Conservation (phyloP, 2,329 filamentous ascomycete species). For the Sporothrix variecibatus region DNA sequence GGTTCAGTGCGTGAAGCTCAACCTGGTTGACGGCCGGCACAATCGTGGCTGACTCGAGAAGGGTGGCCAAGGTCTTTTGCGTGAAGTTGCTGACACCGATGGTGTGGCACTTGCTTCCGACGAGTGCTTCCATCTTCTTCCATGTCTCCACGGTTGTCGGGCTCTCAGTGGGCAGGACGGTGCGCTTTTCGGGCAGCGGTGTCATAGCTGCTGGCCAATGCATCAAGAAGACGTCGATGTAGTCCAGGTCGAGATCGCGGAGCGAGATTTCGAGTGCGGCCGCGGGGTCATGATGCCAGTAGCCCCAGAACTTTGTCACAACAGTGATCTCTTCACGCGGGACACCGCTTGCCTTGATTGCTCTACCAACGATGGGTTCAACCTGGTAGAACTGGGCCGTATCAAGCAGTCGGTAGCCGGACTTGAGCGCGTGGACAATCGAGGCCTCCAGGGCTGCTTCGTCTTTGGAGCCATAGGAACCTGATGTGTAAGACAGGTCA, state of each 20-base stretch:
- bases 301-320: neutral
- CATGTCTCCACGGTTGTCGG: neutral
- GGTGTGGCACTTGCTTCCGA: neutral
- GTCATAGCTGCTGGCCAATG: neutral
- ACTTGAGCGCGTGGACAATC: slow-evolving; percentile 1
- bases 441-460: neutral
- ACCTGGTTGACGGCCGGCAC: neutral
- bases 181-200: neutral
- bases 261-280: neutral
- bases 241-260: neutral
- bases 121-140: neutral
- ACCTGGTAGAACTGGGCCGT: neutral
- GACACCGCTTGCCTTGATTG: neutral
- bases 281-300: neutral
- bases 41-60: neutral
- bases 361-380: neutral
- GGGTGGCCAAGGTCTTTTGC: neutral
- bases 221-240: neutral
- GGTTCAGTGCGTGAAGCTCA: neutral
- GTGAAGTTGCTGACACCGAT: neutral
- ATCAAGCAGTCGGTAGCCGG: neutral
- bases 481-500: neutral
- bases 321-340: neutral
- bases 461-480: neutral
- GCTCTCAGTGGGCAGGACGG: neutral